Evolutionary conservation across 2,329 filamentous ascomycete species (phyloP).

Genomic region (Clarireedia hainanense): DNA sequence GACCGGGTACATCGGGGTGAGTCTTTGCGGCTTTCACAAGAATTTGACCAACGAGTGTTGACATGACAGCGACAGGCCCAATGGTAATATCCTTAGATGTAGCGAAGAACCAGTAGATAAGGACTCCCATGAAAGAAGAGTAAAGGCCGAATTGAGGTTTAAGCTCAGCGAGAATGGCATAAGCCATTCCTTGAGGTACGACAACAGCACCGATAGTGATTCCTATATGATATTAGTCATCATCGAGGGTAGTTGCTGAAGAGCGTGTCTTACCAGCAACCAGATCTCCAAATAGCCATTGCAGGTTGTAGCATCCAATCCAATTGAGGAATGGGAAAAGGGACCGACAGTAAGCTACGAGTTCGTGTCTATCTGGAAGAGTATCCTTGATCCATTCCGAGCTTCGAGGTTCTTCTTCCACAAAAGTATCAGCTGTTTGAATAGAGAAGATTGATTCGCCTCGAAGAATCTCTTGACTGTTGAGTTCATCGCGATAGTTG

Average conservation of each 20-base stretch:
- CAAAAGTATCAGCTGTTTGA: conserved; percentile 66
- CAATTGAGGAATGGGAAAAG: conserved; percentile 87
- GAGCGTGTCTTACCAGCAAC: conserved; percentile 59
- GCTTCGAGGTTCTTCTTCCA: conserved; percentile 73
- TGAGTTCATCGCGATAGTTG: conserved; percentile 53
- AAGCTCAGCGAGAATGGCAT: conserved; percentile 77
- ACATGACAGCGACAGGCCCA: conserved; percentile 94
- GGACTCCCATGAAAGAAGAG: conserved; percentile 90
- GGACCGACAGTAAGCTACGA: conserved; percentile 54
- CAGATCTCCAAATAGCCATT: conserved; percentile 84
- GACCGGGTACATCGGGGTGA: conserved; percentile 49
- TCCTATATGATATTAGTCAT: conserved; percentile 32
- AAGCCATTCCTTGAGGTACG: conserved; percentile 96
- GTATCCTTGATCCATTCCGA: conserved; percentile 62
- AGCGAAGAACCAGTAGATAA: conserved; percentile 96
- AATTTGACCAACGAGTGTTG: conserved; percentile 78
- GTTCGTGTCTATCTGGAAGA: conserved; percentile 48
- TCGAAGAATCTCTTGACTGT: conserved; percentile 51
- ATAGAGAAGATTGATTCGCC: conserved; percentile 75
- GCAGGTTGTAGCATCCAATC: conserved; percentile 80
- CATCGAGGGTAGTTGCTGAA: not conserved
- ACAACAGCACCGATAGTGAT: conserved; percentile 69
- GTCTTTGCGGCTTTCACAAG: conserved; percentile 53
- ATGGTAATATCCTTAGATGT: conserved; percentile 99
- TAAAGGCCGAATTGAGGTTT: conserved; percentile 79